These are phyloP conservation scores for Grigorovia yakushimaensis DNA, from an alignment of 805 yeast species.

Conservation along the genomic window DNA sequence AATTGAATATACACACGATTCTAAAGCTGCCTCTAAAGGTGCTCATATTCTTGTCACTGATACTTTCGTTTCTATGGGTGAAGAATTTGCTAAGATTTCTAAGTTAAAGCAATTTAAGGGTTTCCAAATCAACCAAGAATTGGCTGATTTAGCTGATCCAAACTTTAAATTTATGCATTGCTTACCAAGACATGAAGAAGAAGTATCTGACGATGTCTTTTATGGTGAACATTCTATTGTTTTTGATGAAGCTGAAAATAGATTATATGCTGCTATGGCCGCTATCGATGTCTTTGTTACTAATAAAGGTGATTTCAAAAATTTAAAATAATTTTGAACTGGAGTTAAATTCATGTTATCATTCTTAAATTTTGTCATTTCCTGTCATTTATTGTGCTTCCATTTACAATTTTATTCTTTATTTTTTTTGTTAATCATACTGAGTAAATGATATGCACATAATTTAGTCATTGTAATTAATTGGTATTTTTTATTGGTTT, in stretches of 20 bases:
- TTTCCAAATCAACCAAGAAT: conserved; percentile 67
- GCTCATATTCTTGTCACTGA: conserved; percentile 89
- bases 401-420: no score
- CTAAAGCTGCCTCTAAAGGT: conserved; percentile 57
- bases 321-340: conserved; percentile 4
- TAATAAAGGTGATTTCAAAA: conserved; percentile 57
- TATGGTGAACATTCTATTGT: conserved; percentile 78
- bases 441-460: no score
- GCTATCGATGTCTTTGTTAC: conserved; percentile 83
- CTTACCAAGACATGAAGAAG: conserved; percentile 90
- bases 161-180: conserved; percentile 96
- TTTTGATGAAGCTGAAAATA: conserved; percentile 91
- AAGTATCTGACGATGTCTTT: conserved; percentile 88
- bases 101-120: conserved; percentile 77
- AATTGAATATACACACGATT: conserved; percentile 59
- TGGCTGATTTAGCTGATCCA: conserved; percentile 52
- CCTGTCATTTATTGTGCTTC: no score
- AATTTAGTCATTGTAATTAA: not conserved
- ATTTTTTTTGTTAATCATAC: no score
- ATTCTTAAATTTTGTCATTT: not conserved
- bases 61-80: conserved; percentile 97
- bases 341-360: not conserved
- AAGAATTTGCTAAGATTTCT: conserved; percentile 65
- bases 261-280: conserved; percentile 93
- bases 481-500: not conserved